Conservation (phyloP, 148 eudicot genomes). For the Linanthus parryae region DNA sequence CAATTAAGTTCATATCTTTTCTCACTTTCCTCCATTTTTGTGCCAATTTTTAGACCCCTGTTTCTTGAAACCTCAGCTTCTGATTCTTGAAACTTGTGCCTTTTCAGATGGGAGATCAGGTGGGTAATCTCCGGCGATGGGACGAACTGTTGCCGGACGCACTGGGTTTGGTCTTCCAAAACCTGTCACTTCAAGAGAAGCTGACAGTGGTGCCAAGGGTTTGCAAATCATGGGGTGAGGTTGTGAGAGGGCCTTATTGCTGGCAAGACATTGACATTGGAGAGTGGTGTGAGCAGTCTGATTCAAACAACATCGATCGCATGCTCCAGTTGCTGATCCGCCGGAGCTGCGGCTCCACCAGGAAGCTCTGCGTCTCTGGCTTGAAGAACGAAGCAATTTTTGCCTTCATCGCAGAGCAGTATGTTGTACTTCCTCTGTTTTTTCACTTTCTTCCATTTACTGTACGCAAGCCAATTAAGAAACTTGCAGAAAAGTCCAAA, state of each 20-base stretch:
- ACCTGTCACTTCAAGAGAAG: slow-evolving; percentile 41
- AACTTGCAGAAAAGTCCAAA: too few relatives aligned
- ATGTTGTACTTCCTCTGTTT: slow-evolving; percentile 18
- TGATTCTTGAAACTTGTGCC: too few relatives aligned
- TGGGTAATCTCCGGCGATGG: slow-evolving; percentile 39
- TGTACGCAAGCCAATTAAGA: too few relatives aligned
- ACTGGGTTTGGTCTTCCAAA: slow-evolving; percentile 48
- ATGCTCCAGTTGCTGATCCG: slow-evolving; percentile 54
- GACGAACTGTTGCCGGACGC: slow-evolving; percentile 71
- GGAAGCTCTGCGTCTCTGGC: slow-evolving; percentile 52
- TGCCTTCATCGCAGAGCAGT: slow-evolving; percentile 61
- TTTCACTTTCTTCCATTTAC: too few relatives aligned
- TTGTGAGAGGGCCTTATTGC: slow-evolving; percentile 64
- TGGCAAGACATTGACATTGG: slow-evolving; percentile 76
- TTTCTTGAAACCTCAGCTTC: too few relatives aligned
- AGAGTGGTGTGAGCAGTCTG: slow-evolving; percentile 44
- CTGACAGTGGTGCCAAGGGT: slow-evolving; percentile 62
- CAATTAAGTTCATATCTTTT: too few relatives aligned
- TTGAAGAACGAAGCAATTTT: slow-evolving; percentile 43
- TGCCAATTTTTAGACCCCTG: too few relatives aligned
- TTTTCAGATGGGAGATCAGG: slow-evolving; percentile 2
- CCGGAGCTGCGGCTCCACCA: slow-evolving; percentile 50
- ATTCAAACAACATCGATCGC: slow-evolving; percentile 33
- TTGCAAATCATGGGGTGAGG: slow-evolving; percentile 67
- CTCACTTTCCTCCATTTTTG: too few relatives aligned